Conservation (phyloP, 2,329 filamentous ascomycete species). For the Macrophomina phaseolina region DNA sequence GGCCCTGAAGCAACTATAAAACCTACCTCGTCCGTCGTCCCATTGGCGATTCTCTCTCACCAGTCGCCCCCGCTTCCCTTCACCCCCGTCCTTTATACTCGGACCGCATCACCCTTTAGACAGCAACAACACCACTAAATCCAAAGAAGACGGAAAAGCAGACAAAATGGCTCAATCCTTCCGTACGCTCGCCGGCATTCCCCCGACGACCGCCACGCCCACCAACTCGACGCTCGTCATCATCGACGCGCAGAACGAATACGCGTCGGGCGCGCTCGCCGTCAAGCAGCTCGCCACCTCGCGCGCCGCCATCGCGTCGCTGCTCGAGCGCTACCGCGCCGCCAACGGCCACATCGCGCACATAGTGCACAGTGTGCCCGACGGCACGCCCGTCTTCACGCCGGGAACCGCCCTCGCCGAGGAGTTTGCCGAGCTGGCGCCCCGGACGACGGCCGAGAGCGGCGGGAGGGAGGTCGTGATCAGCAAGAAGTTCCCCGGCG, state of each 20-base stretch:
- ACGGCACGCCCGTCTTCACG: conserved; percentile 70
- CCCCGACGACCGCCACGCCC: conserved; percentile 61
- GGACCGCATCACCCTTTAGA: too few species aligned
- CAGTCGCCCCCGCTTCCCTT: neutral
- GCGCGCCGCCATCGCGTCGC: conserved; percentile 60
- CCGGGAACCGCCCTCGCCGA: conserved; percentile 64
- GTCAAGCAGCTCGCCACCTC: conserved; percentile 60
- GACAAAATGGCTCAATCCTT: conserved; percentile 44
- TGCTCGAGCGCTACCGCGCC: conserved; percentile 66
- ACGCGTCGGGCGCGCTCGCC: conserved; percentile 63
- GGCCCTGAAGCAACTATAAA: too few species aligned
- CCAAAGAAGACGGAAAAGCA: neutral
- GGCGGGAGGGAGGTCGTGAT: conserved; percentile 57
- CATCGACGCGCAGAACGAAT: conserved; percentile 75
- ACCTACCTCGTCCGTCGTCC: too few species aligned
- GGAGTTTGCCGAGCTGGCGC: conserved; percentile 65
- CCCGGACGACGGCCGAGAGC: conserved; percentile 45
- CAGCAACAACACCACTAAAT: neutral
- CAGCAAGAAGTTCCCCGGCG: conserved; percentile 62
- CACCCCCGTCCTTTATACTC: neutral
- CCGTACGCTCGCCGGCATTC: conserved; percentile 60
- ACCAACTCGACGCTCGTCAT: conserved; percentile 68
- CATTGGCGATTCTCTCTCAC: too few species aligned
- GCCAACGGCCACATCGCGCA: conserved; percentile 64
- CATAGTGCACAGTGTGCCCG: conserved; percentile 64